These are phyloP conservation scores for Zygotorulaspora chibaensis DNA, from an alignment of 805 yeast species.

Conservation along the genomic window DNA sequence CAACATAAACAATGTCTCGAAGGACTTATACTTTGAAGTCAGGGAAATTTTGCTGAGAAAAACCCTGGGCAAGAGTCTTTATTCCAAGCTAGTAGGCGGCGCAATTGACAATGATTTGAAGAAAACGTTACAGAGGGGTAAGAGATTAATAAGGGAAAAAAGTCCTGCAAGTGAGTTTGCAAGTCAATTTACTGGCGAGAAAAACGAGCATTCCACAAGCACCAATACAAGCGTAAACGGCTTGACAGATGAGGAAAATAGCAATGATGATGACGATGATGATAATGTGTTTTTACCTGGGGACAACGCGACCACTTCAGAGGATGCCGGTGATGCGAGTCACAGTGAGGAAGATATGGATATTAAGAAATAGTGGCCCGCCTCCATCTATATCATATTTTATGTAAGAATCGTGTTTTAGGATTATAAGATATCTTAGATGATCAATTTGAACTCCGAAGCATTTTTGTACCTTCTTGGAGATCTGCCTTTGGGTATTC, in stretches of 20 bases:
- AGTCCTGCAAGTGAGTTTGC: slow-evolving; percentile 37
- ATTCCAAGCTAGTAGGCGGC: slow-evolving; percentile 27
- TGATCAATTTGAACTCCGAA: too few species aligned
- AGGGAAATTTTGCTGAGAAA: slow-evolving; percentile 54
- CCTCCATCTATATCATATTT: not conserved
- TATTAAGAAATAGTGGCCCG: slow-evolving; percentile 33
- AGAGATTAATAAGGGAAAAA: slow-evolving; percentile 22
- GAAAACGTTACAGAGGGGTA: slow-evolving; percentile 12
- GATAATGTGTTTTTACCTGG: not conserved
- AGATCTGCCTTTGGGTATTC: not conserved
- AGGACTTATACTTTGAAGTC: slow-evolving; percentile 80
- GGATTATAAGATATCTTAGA: too few species aligned
- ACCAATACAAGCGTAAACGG: too few species aligned
- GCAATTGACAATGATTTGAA: slow-evolving; percentile 46
- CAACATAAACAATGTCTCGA: slow-evolving; percentile 65
- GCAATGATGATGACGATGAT: slow-evolving; percentile 31
- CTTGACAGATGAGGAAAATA: slow-evolving; percentile 10
- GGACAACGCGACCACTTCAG: not conserved
- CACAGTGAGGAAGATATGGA: slow-evolving; percentile 21
- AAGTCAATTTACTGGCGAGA: slow-evolving; percentile 25
- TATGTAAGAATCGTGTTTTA: too few species aligned
- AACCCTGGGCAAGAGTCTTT: slow-evolving; percentile 33
- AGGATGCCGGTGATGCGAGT: slow-evolving; percentile 36
- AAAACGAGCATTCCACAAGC: slow-evolving; percentile 6
- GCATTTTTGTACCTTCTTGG: too few species aligned